These are phyloP conservation scores for Lunasporangiospora selenospora DNA, from an alignment of 192 early-diverging fungal species.

Conservation along the genomic window DNA sequence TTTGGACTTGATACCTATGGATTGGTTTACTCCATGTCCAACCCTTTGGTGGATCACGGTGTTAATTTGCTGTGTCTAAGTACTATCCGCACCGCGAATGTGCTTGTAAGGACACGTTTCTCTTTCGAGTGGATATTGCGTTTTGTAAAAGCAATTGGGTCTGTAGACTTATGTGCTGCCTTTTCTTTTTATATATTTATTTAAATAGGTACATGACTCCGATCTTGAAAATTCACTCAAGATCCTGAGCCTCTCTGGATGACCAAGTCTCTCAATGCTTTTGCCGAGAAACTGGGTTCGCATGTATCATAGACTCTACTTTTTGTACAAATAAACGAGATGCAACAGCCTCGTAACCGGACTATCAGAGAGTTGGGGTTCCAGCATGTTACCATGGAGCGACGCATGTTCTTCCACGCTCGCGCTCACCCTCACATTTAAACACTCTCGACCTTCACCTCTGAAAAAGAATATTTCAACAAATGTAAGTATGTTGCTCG, in stretches of 20 bases:
- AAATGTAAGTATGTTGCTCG: too few species aligned
- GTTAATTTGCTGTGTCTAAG: conserved; percentile 66
- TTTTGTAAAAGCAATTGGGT: background rate
- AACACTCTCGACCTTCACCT: too few species aligned
- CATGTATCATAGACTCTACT: too few species aligned
- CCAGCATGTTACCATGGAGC: too few species aligned
- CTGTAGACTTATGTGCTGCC: background rate
- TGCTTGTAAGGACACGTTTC: conserved; percentile 51
- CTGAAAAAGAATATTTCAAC: too few species aligned
- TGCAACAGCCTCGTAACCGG: too few species aligned
- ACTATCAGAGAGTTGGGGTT: too few species aligned
- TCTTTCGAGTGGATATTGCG: background rate
- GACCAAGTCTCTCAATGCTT: too few species aligned
- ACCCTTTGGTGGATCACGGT: conserved; percentile 54
- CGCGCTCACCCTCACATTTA: too few species aligned
- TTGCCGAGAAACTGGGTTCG: too few species aligned
- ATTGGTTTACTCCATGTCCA: conserved; percentile 66
- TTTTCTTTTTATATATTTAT: background rate
- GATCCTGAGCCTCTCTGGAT: conserved; percentile 27
- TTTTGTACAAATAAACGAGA: too few species aligned
- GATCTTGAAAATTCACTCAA: conserved; percentile 32
- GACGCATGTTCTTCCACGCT: too few species aligned
- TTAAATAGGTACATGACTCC: conserved; percentile 27
- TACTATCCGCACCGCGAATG: conserved; percentile 64
- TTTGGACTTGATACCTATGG: conserved; percentile 64